These are phyloP conservation scores for Aphanocladium album DNA, from an alignment of 2,329 filamentous ascomycete species.

Conservation along the genomic window DNA sequence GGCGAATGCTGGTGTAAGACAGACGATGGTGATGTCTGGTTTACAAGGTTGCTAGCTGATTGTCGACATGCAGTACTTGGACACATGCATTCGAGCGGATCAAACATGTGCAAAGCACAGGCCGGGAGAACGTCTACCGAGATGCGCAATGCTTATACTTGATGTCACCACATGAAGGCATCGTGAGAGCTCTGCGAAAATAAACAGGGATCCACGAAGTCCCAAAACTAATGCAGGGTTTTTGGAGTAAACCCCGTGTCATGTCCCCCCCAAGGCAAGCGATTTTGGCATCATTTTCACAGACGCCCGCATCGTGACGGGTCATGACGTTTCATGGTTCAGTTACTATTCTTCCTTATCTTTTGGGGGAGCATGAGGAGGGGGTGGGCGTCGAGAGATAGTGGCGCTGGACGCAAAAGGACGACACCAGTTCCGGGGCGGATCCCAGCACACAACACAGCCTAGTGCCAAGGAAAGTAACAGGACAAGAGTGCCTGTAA, in stretches of 20 bases:
- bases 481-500: background rate
- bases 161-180: slow-evolving; percentile 1
- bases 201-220: background rate
- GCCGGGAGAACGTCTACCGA: background rate
- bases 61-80: no score
- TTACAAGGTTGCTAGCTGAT: no score
- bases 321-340: slow-evolving; percentile 6
- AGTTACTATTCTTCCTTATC: background rate
- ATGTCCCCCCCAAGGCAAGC: background rate
- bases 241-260: background rate
- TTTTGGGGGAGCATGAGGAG: background rate
- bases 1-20: no score
- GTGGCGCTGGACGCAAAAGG: background rate
- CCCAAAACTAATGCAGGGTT: background rate
- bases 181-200: background rate
- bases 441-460: background rate
- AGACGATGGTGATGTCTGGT: background rate
- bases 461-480: background rate
- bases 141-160: background rate
- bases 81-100: no score
- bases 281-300: background rate
- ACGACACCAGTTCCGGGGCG: background rate
- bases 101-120: background rate
- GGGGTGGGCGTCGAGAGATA: background rate
- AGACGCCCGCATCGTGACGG: background rate